Conservation (phyloP, 1,284 basidiomycete species). For the Filobasidium uniguttulatum region DNA sequence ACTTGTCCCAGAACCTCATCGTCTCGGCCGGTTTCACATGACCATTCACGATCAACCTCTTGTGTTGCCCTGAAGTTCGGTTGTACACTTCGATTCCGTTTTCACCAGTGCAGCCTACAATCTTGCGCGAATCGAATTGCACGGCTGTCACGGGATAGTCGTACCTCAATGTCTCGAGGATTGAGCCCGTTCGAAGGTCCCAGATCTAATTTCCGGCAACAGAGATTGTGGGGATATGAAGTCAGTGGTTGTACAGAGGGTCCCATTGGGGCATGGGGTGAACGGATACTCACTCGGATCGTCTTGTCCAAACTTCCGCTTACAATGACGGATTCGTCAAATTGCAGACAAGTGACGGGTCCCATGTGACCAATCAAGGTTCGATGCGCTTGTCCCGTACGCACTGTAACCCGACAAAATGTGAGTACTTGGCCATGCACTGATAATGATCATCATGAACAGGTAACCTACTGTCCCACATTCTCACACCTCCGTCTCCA, state of each 20-base stretch:
- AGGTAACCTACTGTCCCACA: conserved; percentile 88
- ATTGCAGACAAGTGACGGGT: conserved; percentile 88
- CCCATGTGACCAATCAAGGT: conserved; percentile 86
- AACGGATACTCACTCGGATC: conserved; percentile 66
- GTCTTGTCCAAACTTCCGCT: conserved; percentile 89
- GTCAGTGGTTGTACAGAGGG: not conserved
- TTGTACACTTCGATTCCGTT: conserved; percentile 94
- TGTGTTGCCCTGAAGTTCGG: conserved; percentile 80
- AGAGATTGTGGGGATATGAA: not conserved
- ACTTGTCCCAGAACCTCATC: conserved; percentile 91
- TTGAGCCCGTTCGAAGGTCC: conserved; percentile 86
- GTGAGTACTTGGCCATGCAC: not conserved
- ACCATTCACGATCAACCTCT: conserved; percentile 71
- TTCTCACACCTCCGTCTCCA: conserved; percentile 88
- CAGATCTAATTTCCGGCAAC: conserved; percentile 68
- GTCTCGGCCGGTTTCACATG: conserved; percentile 82
- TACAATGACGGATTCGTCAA: conserved; percentile 87
- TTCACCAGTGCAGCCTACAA: conserved; percentile 85
- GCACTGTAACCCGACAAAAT: conserved; percentile 48
- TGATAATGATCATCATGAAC: conserved; percentile 8
- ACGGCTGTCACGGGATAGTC: conserved; percentile 81
- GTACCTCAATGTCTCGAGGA: conserved; percentile 71
- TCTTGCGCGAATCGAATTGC: conserved; percentile 90
- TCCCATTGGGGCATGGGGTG: not conserved
- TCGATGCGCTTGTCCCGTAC: conserved; percentile 91